Evolutionary conservation across 208 protist genomes (phyloP).

Genomic region (Wallacemonas sp.): DNA sequence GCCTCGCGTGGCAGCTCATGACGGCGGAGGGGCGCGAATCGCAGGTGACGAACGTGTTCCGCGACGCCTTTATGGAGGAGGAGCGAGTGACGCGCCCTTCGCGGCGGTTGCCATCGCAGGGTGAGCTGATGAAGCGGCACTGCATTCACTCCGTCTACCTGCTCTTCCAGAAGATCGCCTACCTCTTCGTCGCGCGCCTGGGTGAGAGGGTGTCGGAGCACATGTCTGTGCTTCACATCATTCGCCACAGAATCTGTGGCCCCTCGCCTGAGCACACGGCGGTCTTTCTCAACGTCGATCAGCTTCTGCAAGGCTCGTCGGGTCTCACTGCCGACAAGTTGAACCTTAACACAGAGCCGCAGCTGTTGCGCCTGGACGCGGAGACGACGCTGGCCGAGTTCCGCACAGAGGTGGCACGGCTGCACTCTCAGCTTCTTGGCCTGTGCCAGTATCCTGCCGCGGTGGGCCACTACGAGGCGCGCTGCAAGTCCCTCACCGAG

Average conservation of each 20-base stretch:
- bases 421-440: conserved; percentile 12
- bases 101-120: conserved; percentile 4
- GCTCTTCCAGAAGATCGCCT: conserved; percentile 14
- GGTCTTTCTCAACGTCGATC: conserved; percentile 8
- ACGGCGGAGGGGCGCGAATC: background rate
- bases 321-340: background rate
- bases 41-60: conserved; percentile 2
- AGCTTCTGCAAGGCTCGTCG: background rate
- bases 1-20: conserved; percentile 18
- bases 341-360: background rate
- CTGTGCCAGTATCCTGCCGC: conserved; percentile 10
- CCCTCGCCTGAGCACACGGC: conserved; percentile 9
- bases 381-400: conserved; percentile 36
- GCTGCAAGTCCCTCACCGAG: background rate
- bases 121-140: conserved; percentile 14
- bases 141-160: conserved; percentile 12
- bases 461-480: conserved; percentile 3
- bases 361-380: conserved; percentile 27
- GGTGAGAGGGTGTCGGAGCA: background rate
- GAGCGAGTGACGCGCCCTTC: background rate
- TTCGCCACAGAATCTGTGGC: conserved; percentile 11
- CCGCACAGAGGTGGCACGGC: conserved; percentile 22
- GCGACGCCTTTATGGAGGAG: background rate
- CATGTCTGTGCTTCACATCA: conserved; percentile 4
- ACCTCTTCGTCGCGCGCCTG: conserved; percentile 7